Evolutionary conservation across 768 basidiomycete genomes (phyloP), one percentile per base, ranked within the genome.

Genomic region (Boletus sp.): DNA sequence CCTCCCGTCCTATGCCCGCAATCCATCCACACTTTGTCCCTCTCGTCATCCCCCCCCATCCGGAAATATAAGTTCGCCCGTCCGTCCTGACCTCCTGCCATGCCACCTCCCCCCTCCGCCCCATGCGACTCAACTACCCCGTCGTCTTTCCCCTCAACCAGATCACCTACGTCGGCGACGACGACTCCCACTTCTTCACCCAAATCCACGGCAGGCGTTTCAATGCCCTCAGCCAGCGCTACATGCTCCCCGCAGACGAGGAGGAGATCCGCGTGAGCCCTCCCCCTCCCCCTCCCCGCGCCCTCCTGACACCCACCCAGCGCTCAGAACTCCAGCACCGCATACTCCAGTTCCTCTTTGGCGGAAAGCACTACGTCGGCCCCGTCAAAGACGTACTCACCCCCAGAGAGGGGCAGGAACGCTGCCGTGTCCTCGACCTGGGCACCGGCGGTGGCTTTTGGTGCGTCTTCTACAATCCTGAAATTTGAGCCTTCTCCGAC

Each of bases 391-490:
- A 82, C 48, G 79, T 77, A 21, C 75, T 88, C 3, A 77, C 55
- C 76, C 66, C 60, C 49, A 69, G 48, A 47, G 67, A 57, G 45
- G 71, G 67, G 4, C 63, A 62, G 8, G 69, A 72, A 27, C 64
- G 64, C 32, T 64, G 66, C 52, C 69, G 68, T 46, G 78, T 88
- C 40, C 80, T 88, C 46, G 86, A 88, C 70, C 73, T 88, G 55
- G 86, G 86, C 17, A 88, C 86, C 2, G 86, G 86, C 23, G 78
- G 77, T 4, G 86, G 87, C 5, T 68, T 71, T 34, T 88, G 86
- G 85, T 85, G 54, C 56, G 74, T 55, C 27, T 53, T 46, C 23
- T 50, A 50, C 19, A 56, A 21, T 37, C 37, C 34, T 10, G 27
- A 30, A 37, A 35, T 49, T 7, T 50, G n/a, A 23, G 43, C 47